Percentiles rank a stretch among this genome's conserved stretches.
Evolutionary conservation across 257 asterid genomes (phyloP).

Genomic region (Ilex asprella): DNA sequence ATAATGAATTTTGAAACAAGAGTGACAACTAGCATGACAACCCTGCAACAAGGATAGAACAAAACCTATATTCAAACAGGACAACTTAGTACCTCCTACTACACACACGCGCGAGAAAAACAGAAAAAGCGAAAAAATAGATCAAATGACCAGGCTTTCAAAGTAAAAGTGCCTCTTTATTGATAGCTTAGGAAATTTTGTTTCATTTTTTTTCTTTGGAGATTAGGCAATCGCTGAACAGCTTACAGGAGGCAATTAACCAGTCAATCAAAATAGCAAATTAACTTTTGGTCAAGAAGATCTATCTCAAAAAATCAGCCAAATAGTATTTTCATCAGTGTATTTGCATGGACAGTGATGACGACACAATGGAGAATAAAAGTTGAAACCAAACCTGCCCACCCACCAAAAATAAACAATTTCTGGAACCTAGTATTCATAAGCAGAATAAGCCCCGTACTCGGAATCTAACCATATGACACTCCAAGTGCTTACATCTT

Average conservation of each 20-base stretch:
- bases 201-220: not conserved
- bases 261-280: not conserved
- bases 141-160: not conserved
- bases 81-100: not conserved
- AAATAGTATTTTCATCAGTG: not conserved
- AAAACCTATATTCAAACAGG: conserved; percentile 2
- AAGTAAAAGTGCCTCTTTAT: not conserved
- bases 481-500: not conserved
- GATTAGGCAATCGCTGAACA: too few relatives aligned
- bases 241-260: not conserved
- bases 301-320: not conserved
- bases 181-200: not conserved
- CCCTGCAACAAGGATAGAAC: conserved; percentile 9
- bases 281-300: not conserved
- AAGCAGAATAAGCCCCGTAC: conserved; percentile 3
- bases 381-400: conserved; percentile 1
- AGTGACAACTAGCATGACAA: conserved; percentile 7
- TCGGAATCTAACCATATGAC: conserved; percentile 2
- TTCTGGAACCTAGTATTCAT: not conserved
- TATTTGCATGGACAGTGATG: not conserved
- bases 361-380: not conserved
- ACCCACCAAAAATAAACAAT: conserved; percentile 8
- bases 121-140: conserved; percentile 13
- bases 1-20: not conserved
- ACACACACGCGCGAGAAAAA: not conserved